Conservation (phyloP, 495 filamentous ascomycete species). For the Sporormia fimetaria region DNA sequence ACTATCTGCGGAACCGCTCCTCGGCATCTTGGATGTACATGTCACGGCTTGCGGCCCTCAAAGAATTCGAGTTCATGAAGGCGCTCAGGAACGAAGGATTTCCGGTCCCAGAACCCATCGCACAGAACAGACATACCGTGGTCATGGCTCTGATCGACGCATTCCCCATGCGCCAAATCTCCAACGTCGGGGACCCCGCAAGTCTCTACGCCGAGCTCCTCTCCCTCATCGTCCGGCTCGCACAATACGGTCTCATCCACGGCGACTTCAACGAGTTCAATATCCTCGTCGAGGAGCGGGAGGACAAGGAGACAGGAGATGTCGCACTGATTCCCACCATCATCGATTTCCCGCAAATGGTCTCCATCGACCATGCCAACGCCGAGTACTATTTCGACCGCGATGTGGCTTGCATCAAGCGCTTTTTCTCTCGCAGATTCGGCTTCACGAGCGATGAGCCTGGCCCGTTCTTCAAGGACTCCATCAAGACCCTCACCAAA, state of each 20-base stretch:
- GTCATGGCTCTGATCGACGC: slow-evolving; percentile 88
- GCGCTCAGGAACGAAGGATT: slow-evolving; percentile 73
- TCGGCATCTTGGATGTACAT: slow-evolving; percentile 95
- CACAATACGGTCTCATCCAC: slow-evolving; percentile 84
- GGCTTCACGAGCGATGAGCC: slow-evolving; percentile 70
- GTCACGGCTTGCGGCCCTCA: slow-evolving; percentile 77
- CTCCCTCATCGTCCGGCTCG: slow-evolving; percentile 70
- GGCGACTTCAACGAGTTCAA: slow-evolving; percentile 99
- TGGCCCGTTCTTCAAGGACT: slow-evolving; percentile 75
- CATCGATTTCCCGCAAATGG: slow-evolving; percentile 98
- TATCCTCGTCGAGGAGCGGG: slow-evolving; percentile 63
- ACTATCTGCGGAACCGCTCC: slow-evolving; percentile 77
- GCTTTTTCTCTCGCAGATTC: slow-evolving; percentile 81
- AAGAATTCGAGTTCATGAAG: slow-evolving; percentile 88
- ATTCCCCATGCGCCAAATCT: slow-evolving; percentile 77
- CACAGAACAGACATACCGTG: slow-evolving; percentile 84
- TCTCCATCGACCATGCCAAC: slow-evolving; percentile 87
- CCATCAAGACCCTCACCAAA: slow-evolving; percentile 58
- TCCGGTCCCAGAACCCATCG: slow-evolving; percentile 73
- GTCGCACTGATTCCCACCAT: slow-evolving; percentile 54
- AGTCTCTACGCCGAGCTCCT: slow-evolving; percentile 80
- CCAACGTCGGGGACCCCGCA: slow-evolving; percentile 65
- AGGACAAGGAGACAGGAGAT: slow-evolving; percentile 1
- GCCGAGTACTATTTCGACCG: slow-evolving; percentile 93
- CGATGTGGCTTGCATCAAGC: slow-evolving; percentile 87